Percentiles rank a stretch among this genome's conserved stretches.
Conservation (phyloP, 768 basidiomycete genomes). For the Auriscalpium microsporum region DNA sequence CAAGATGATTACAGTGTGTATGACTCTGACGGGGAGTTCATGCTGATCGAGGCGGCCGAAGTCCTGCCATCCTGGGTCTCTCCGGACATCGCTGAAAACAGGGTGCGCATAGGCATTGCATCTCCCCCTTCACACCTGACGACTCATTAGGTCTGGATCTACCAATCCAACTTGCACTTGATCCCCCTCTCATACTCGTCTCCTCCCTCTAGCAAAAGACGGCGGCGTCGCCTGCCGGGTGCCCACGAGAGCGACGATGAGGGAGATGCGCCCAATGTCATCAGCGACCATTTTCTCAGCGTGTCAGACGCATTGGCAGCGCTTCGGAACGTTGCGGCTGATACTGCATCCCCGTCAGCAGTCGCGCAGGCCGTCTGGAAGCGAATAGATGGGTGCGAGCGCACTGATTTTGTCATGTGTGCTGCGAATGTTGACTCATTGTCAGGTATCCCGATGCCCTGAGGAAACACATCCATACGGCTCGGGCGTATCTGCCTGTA, state of each 20-base stretch:
- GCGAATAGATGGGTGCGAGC: conserved; percentile 51
- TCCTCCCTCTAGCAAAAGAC: conserved; percentile 45
- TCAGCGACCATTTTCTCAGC: conserved; percentile 44
- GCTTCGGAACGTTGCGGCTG: conserved; percentile 41
- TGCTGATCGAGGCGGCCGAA: conserved; percentile 94
- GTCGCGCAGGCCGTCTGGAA: conserved; percentile 65
- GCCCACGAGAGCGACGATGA: conserved; percentile 45
- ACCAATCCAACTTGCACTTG: conserved; percentile 74
- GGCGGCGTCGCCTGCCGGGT: conserved; percentile 37
- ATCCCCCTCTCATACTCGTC: conserved; percentile 76
- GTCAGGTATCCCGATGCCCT: conserved; percentile 63
- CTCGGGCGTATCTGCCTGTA: conserved; percentile 71
- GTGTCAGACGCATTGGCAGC: conserved; percentile 55
- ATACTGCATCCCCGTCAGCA: conserved; percentile 50
- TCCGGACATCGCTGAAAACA: conserved; percentile 85
- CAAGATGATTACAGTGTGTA: conserved; percentile 39
- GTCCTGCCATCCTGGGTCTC: conserved; percentile 84
- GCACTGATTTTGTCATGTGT: background rate
- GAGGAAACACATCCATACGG: conserved; percentile 60
- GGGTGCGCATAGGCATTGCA: conserved; percentile 51
- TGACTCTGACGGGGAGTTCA: conserved; percentile 93
- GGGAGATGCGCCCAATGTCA: conserved; percentile 27
- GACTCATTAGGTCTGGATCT: conserved; percentile 78
- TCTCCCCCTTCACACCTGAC: conserved; percentile 1
- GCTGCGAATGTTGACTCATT: background rate